Evolutionary conservation across 306 rosid genomes (phyloP), one percentile per base, ranked within the genome.

Genomic region (Carpinus fangiana): DNA sequence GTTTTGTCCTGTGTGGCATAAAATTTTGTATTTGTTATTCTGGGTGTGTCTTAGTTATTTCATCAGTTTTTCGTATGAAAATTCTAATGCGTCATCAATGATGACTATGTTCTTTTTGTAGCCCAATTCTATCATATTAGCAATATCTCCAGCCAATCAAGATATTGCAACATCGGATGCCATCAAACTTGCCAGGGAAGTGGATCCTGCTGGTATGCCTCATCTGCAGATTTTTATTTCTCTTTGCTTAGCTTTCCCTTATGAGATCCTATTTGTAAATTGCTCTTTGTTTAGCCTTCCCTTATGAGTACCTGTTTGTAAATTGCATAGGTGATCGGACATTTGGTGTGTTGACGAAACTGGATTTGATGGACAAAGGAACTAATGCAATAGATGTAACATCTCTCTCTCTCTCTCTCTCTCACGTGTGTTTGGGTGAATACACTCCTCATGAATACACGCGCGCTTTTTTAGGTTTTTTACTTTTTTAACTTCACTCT

Each of bases 341-440:
- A 65, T 93, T 93, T 88, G 98, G 98, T 54, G 98, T 93, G 78
- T 75, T 93, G 89, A 93, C 98, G 56, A 93, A 93, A 86, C 88
- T 93, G 73, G 98, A 93, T 87, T 89, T 93, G 89, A 93, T 93
- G 98, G 98, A 93, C 87, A 93, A 93, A 83, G 98, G 98, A 87
- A 93, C 98, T 60, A 91, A 91, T 77, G 97, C 98, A 2, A 78
- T 90, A 79, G 98, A 93, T 75, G 98, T 93, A 88, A 80, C 83
- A 72, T 72, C 21, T 71, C 53, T 73, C 73, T 73, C 54, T 43
- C 16, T 50, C 78, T 80, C 47, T 11, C 36, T 45, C 38, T 53
- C 34, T 31, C 3, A 2, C 3, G 8, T 13, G 8, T 12, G 18
- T 28, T 12, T 61, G 17, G 48, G 18, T 48, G 5, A 70, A 47